Evolutionary conservation across 495 filamentous ascomycete genomes (phyloP).

Genomic region (Physcia stellaris): DNA sequence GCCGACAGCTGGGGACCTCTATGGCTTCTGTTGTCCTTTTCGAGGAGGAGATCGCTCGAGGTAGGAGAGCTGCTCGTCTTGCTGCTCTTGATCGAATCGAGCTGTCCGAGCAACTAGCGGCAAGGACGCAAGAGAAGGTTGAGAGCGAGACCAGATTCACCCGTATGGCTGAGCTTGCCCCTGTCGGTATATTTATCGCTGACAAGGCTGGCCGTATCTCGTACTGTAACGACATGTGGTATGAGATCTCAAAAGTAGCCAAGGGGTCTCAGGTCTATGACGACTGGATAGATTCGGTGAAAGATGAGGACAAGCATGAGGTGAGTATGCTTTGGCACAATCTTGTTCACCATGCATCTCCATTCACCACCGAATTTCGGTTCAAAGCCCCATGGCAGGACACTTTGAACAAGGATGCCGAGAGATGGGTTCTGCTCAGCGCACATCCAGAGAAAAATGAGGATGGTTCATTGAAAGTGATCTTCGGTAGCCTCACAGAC

Average conservation of each 20-base stretch:
- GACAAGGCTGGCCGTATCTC: conserved; percentile 44
- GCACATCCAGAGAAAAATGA: conserved; percentile 51
- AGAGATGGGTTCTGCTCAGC: conserved; percentile 59
- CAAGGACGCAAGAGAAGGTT: conserved; percentile 50
- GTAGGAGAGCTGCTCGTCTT: conserved; percentile 48
- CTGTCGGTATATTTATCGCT: conserved; percentile 61
- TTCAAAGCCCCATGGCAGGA: conserved; percentile 50
- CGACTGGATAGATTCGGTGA: conserved; percentile 53
- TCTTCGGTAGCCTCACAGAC: conserved; percentile 47
- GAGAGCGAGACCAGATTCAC: conserved; percentile 63
- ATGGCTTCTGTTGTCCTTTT: conserved; percentile 60
- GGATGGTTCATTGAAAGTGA: conserved; percentile 45
- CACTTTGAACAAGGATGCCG: conserved; percentile 39
- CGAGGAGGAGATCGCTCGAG: conserved; percentile 58
- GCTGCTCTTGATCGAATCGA: conserved; percentile 52
- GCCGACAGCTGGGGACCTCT: conserved; percentile 53
- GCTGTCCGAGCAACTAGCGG: conserved; percentile 50
- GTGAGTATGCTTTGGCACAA: conserved; percentile 41
- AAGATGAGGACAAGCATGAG: conserved; percentile 40
- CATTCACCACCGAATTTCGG: conserved; percentile 51
- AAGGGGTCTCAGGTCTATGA: conserved; percentile 33
- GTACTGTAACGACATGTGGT: conserved; percentile 65
- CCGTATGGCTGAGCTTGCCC: conserved; percentile 59
- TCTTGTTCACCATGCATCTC: conserved; percentile 38
- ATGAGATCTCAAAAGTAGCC: conserved; percentile 47